Base-by-base conservation (phyloP, 495 filamentous ascomycete genomes). In the Filosporella fistucella region DNA sequence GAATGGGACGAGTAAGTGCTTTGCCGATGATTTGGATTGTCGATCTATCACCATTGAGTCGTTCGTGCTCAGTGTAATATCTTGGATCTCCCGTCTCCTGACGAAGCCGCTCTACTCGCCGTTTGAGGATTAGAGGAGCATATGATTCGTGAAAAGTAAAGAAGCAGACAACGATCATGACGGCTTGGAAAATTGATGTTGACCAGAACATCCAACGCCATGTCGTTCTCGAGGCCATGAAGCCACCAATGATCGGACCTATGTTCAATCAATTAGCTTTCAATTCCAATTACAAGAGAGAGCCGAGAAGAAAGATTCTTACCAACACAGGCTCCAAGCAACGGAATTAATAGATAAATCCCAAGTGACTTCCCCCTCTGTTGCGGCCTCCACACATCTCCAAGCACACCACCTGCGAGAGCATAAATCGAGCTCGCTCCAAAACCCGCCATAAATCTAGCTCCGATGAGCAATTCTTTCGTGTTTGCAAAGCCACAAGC, bases 121-220 rank as follows among this genome's bases (percentile, higher is more conserved):
- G 61, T 14, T 73, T 70, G n/a, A 91, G 73, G 36, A 91, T 70
- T 0, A 75, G 78, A 0, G 86, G 86, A 0, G 82, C 79, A 54
- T 88, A 89, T 0, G 87, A 90, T 61, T 90, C 87, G 20, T 80
- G 83, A 13, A 57, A 34, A 3, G 88, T 80, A 20, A 82, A 86
- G 65, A 89, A 83, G 10, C 79, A 81, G 16, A 14, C 33, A 1
- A 53, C 18, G 59, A 89, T 82, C 44, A 86, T 51, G 17, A 81
- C 50, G 74, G 81, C 89, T 42, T 81, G 70, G 33, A 81, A 63
- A 52, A 91, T 90, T 17, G 88, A 66, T 40, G 86, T 84, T 43
- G 89, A 68, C 85, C 86, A 90, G 70, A 89, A 91, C 3, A 91
- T 72, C 88, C 88, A 93, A 44, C 84, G 69, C 88, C 88, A 93